These are phyloP conservation scores for Pezicula rhizophila DNA, from an alignment of 2,329 filamentous ascomycete species.

Conservation along the genomic window DNA sequence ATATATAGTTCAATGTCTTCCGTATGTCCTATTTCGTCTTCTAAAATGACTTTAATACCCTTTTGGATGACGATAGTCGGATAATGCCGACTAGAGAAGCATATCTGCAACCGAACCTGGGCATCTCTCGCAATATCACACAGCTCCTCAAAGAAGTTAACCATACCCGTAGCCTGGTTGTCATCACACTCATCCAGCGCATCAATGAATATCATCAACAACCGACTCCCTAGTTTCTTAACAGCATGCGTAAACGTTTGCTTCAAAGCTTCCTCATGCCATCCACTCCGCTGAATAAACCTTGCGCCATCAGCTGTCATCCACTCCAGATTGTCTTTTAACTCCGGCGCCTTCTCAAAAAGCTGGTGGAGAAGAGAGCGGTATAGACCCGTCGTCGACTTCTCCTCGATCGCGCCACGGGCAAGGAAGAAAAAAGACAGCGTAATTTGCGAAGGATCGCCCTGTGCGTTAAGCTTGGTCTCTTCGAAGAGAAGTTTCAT, in stretches of 20 bases:
- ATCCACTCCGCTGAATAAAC: slow-evolving; percentile 17
- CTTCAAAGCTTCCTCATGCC: slow-evolving; percentile 25
- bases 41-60: slow-evolving; percentile 14
- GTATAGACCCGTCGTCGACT: slow-evolving; percentile 41
- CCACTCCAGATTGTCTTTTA: slow-evolving; percentile 25
- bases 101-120: slow-evolving; percentile 10
- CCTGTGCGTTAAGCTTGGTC: slow-evolving; percentile 12
- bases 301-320: slow-evolving; percentile 18
- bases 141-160: slow-evolving; percentile 23
- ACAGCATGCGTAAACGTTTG: slow-evolving; percentile 17
- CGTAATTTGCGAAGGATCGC: slow-evolving; percentile 12
- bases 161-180: slow-evolving; percentile 25
- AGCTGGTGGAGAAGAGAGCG: slow-evolving; percentile 43
- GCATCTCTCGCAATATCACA: slow-evolving; percentile 8
- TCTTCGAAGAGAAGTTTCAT: slow-evolving; percentile 33
- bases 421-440: slow-evolving; percentile 30
- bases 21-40: slow-evolving; percentile 16
- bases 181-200: slow-evolving; percentile 32
- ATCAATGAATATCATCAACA: slow-evolving; percentile 30
- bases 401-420: slow-evolving; percentile 33
- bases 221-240: slow-evolving; percentile 17
- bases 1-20: slow-evolving; percentile 20
- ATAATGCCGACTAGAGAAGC: slow-evolving; percentile 25
- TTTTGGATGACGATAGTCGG: slow-evolving; percentile 17
- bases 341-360: slow-evolving; percentile 27